These are phyloP conservation scores for Populus euphratica DNA, from an alignment of 345 rosid species.

Conservation along the genomic window DNA sequence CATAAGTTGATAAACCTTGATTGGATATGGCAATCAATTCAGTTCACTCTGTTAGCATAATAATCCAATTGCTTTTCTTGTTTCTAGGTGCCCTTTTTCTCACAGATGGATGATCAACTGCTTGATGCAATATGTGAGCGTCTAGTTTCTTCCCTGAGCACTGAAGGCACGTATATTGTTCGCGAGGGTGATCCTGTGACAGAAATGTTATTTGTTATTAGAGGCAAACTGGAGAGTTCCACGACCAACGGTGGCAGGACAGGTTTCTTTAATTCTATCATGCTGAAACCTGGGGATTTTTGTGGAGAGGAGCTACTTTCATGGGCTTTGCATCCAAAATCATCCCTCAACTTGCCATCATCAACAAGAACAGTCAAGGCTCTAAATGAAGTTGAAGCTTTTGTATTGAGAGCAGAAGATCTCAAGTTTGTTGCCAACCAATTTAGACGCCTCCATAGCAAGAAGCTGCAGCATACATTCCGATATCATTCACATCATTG, in stretches of 20 bases:
- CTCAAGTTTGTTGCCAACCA: conserved; percentile 66
- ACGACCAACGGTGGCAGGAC: conserved; percentile 67
- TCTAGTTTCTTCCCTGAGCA: conserved; percentile 48
- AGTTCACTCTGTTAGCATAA: background rate
- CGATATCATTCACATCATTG: conserved; percentile 61
- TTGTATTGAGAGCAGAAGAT: conserved; percentile 58
- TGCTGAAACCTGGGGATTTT: conserved; percentile 55
- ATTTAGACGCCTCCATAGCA: conserved; percentile 60
- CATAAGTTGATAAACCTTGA: background rate
- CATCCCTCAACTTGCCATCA: conserved; percentile 48
- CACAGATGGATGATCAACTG: conserved; percentile 63
- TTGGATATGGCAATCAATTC: background rate
- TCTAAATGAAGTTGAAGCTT: conserved; percentile 57
- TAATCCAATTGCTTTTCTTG: background rate
- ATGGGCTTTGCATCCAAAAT: conserved; percentile 61
- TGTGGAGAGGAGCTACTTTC: conserved; percentile 71
- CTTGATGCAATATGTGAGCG: conserved; percentile 70
- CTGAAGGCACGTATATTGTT: conserved; percentile 56
- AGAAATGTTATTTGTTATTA: conserved; percentile 56
- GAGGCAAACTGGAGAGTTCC: conserved; percentile 57
- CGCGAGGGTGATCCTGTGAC: conserved; percentile 65
- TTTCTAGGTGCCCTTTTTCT: conserved; percentile 56
- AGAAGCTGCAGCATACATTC: conserved; percentile 58
- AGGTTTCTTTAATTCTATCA: conserved; percentile 56
- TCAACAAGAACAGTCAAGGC: conserved; percentile 62